phyloP scores from a whole-genome alignment of 495 filamentous ascomycete species.

The Ascodesmis nigricans region DNA sequence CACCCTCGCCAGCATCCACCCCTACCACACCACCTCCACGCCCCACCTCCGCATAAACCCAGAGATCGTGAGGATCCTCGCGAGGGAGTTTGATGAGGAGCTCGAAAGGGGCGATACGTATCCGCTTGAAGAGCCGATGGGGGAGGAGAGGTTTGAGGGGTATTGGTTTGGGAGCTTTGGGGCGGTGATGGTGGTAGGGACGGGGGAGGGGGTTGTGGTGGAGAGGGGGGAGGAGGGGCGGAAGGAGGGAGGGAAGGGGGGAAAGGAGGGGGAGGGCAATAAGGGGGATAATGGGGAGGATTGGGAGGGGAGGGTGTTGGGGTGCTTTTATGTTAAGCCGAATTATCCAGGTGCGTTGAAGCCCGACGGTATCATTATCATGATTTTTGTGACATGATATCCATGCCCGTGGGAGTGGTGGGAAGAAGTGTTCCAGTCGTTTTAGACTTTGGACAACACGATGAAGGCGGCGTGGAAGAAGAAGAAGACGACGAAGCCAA shows the following conservation, averaged over 20 bases:
- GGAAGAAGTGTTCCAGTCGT: constrained; percentile 2
- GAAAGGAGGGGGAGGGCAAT: neutral
- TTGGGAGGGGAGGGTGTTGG: constrained; percentile 70
- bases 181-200: constrained; percentile 77
- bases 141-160: constrained; percentile 49
- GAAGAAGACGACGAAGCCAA: too few species aligned
- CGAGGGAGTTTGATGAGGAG: constrained; percentile 73
- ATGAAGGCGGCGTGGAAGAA: neutral
- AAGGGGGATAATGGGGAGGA: constrained; percentile 31
- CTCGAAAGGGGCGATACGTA: constrained; percentile 95
- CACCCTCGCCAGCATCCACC: constrained; percentile 79
- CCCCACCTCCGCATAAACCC: constrained; percentile 61
- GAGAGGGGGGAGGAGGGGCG: too few species aligned
- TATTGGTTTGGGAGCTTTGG: constrained; percentile 97
- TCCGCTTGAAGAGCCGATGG: constrained; percentile 66
- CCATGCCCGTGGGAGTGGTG: too few species aligned
- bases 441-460: constrained; percentile 1
- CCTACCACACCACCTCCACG: constrained; percentile 51
- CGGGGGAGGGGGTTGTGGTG: too few species aligned
- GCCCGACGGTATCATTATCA: neutral
- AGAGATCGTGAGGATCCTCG: constrained; percentile 57
- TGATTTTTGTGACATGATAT: neutral
- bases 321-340: constrained; percentile 91
- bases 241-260: too few species aligned
- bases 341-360: constrained; percentile 56